Evolutionary conservation across 352 stramenopile species (phyloP).

Genomic region (Globisporangium takayamanum): DNA sequence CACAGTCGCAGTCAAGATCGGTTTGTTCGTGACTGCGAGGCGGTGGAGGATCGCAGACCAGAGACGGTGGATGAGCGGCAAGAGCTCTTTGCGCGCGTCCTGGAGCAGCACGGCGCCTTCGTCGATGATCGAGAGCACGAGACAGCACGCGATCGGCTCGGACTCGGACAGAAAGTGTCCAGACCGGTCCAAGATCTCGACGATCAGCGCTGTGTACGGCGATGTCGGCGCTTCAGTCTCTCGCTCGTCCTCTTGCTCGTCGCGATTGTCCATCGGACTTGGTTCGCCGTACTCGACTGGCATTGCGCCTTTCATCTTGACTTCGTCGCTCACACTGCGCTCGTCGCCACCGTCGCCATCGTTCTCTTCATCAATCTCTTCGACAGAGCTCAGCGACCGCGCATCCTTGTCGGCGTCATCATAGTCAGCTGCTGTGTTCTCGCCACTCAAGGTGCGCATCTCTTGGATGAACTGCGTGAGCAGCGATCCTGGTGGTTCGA

Average conservation of each 20-base stretch:
- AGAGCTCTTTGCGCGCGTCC: slow-evolving; percentile 36
- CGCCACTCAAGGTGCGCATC: slow-evolving; percentile 44
- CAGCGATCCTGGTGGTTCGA: slow-evolving; percentile 13
- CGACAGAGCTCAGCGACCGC: neutral
- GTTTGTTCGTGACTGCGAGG: slow-evolving; percentile 43
- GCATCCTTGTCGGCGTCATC: slow-evolving; percentile 9
- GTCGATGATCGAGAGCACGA: slow-evolving; percentile 65
- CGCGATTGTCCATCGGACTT: slow-evolving; percentile 12
- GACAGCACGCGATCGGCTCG: slow-evolving; percentile 63
- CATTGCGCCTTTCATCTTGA: slow-evolving; percentile 57
- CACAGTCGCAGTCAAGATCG: slow-evolving; percentile 54
- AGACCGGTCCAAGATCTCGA: slow-evolving; percentile 73
- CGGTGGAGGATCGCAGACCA: slow-evolving; percentile 68
- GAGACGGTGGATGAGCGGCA: slow-evolving; percentile 68
- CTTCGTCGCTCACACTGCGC: slow-evolving; percentile 1
- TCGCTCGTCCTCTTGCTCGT: slow-evolving; percentile 23
- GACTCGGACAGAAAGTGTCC: slow-evolving; percentile 67
- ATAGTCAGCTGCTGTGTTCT: slow-evolving; percentile 20
- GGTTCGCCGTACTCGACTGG: slow-evolving; percentile 55
- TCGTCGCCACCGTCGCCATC: neutral
- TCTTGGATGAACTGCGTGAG: slow-evolving; percentile 56
- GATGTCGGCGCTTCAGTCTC: slow-evolving; percentile 7
- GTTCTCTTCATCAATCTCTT: slow-evolving; percentile 9
- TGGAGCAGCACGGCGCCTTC: slow-evolving; percentile 51
- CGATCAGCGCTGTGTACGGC: slow-evolving; percentile 42